Evolutionary conservation across 352 stramenopile genomes (phyloP), one percentile per base, ranked within the genome.

Genomic region (Phytopythium mirpurense): DNA sequence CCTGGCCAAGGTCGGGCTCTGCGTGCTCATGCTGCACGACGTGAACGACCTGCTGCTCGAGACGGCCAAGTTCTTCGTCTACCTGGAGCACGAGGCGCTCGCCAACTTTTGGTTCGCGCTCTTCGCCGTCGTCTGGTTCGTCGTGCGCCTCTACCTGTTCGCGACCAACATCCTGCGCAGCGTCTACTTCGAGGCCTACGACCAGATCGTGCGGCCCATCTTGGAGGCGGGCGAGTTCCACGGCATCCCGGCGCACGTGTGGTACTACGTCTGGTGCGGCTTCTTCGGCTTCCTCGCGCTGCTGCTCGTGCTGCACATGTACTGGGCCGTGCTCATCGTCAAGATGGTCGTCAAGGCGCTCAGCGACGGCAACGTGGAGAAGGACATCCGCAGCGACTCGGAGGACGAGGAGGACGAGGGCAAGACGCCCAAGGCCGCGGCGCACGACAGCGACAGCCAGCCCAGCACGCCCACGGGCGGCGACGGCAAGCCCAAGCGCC

Each of bases 1-100:
- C 55, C 62, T 91, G 50, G 89, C 81, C 31, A 78, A 72, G 52
- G 51, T 86, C 45, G 78, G 78, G 24, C 72, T 86, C 51, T 88
- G 81, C 60, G 76, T 87, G 63, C 81, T 91, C 63, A 80, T 90
- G 67, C 88, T 91, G 60, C 81, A 90, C 67, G 81, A 91, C 50
- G 65, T 89, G 34, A 89, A 89, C 53, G 81, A 91, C 46, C 62
- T 91, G 48, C 63, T 90, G 57, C 74, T 91, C 27, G 72, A 83
- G 59, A 72, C 66, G 86, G 81, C 81, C 56, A 91, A 91, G 71
- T 56, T 89, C 41, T 88, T 88, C 60, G 72, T 91, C 27, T 91
- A 88, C 56, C 53, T 89, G 40, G 73, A 87, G 57, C 81, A 64
- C 62, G 76, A 88, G 57, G 57, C 65, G n/a, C 45, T 83, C 24